Conservation (phyloP, 2,329 filamentous ascomycete species). For the Fusarium sacchari region DNA sequence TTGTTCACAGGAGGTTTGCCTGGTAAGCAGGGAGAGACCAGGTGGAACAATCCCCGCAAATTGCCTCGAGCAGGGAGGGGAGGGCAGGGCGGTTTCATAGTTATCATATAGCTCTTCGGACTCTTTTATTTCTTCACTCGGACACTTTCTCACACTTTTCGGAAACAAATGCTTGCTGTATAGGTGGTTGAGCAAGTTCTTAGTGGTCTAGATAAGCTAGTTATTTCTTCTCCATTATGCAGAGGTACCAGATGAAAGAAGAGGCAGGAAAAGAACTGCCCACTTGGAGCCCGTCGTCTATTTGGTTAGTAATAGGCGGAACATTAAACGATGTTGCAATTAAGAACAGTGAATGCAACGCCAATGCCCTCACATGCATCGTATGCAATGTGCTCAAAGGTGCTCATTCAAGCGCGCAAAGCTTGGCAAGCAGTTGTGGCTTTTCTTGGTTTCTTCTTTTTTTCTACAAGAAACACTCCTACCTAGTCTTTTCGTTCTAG, state of each 20-base stretch:
- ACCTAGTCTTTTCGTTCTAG: background rate
- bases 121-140: background rate
- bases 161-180: fast-evolving
- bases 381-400: background rate
- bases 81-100: background rate
- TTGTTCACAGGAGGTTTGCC: background rate
- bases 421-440: background rate
- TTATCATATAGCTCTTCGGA: background rate
- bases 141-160: background rate
- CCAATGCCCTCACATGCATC: too few species aligned
- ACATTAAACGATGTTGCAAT: background rate
- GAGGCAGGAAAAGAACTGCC: background rate
- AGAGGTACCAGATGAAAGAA: background rate
- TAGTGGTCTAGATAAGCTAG: background rate
- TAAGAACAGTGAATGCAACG: background rate
- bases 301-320: fast-evolving
- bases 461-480: background rate
- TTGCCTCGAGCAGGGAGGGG: background rate
- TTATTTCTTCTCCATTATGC: background rate
- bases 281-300: background rate
- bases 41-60: background rate
- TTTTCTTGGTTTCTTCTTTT: background rate
- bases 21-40: background rate
- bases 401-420: fast-evolving
- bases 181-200: background rate